Evolutionary conservation across 2,329 filamentous ascomycete species (phyloP), one percentile per base, ranked within the genome.

Genomic region (Zasmidium citrigriseum): DNA sequence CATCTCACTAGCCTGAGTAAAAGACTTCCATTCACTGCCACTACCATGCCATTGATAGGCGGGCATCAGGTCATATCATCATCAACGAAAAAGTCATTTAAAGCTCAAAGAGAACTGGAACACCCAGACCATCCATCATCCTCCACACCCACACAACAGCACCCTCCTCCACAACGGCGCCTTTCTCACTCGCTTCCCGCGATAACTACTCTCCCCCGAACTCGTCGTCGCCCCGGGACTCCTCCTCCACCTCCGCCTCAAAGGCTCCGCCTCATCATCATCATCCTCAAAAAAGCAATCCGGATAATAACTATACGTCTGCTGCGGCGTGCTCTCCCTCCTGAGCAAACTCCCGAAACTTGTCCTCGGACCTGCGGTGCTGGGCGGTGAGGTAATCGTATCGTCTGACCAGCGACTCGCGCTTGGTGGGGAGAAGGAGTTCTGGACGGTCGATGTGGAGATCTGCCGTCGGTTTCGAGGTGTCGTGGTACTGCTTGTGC

Each of bases 201-300:
- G 12, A 41, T 41, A 41, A 7, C 12, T 16, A 41, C 34, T 41
- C 16, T 41, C 34, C 34, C 34, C 34, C 16, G 34, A 41, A 41
- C 34, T 41, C 34, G 34, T 41, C 34, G 34, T 41, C 34, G 34
- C 34, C 16, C 34, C 34, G 5, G 34, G 34, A 41, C 34, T 41
- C 34, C 34, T 41, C 16, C 34, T 41, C 34, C 34, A 68, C 44
- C 65, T 68, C 57, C 59, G 58, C 52, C 64, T 46, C 59, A 67
- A 46, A 3, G 66, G 65, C 53, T 55, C 55, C 3, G 52, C 58
- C 21, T 63, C 62, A 38, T 64, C 62, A 24, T 58, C 55, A 46
- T 67, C 65, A 24, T 68, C 60, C 23, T 70, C 69, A 47, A 72
- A 72, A 52, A 72, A 72, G 38, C 68, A 72, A 18, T 62, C 68